A percentile compares a stretch with the other conserved stretches of the same genome.
Conservation (phyloP, 1,284 basidiomycete genomes). For the Cerrena zonata region DNA sequence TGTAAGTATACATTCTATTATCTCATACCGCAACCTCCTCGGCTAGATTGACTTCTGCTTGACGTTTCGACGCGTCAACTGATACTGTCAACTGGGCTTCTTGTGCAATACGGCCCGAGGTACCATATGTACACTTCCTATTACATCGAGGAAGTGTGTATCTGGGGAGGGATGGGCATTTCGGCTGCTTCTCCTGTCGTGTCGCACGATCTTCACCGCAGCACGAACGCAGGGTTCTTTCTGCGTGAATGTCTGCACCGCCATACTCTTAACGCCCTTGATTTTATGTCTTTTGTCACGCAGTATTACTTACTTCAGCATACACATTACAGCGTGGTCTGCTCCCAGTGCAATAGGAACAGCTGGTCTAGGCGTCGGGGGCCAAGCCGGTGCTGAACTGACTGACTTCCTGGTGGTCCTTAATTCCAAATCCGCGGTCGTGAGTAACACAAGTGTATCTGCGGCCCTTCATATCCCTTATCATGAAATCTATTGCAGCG, state of each 20-base stretch:
- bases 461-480: slow-evolving; percentile 6
- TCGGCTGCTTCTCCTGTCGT: not conserved
- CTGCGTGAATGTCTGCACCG: no score
- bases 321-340: slow-evolving; percentile 67
- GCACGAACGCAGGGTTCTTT: no score
- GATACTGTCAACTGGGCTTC: no score
- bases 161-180: no score
- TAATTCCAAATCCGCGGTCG: slow-evolving; percentile 71
- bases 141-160: no score
- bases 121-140: no score
- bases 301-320: not conserved
- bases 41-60: slow-evolving; percentile 1
- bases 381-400: slow-evolving; percentile 80
- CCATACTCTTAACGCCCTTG: no score
- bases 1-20: slow-evolving; percentile 44
- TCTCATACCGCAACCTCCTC: slow-evolving; percentile 2
- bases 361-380: slow-evolving; percentile 88
- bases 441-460: slow-evolving; percentile 31
- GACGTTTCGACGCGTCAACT: no score
- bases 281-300: no score
- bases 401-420: slow-evolving; percentile 94
- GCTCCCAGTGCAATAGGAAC: slow-evolving; percentile 92
- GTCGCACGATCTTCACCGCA: no score
- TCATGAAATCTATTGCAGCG: slow-evolving; percentile 37
- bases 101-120: no score